These are phyloP conservation scores for Biscogniauxia sp. DNA, from an alignment of 2,329 filamentous ascomycete species.

Conservation along the genomic window DNA sequence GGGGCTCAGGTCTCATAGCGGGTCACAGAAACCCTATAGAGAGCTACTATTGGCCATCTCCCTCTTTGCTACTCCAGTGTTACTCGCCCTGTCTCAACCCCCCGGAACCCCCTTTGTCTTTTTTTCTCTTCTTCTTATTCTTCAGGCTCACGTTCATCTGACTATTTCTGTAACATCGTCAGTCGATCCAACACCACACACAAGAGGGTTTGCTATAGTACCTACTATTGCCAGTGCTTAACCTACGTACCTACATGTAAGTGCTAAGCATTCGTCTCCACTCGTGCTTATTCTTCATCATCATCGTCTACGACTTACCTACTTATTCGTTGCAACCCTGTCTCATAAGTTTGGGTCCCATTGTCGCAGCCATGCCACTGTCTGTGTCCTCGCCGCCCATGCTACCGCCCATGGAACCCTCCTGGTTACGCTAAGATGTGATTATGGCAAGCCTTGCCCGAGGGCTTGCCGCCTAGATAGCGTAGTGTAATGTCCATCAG, in stretches of 20 bases:
- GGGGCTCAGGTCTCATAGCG: background rate
- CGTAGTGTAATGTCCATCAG: background rate
- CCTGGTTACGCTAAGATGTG: background rate
- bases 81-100: conserved; percentile 24
- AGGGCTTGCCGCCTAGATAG: background rate
- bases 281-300: background rate
- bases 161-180: conserved; percentile 37
- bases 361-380: background rate
- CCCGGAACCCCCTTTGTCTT: conserved; percentile 26
- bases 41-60: conserved; percentile 15
- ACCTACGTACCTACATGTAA: too few species aligned
- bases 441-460: background rate
- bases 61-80: conserved; percentile 1
- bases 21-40: conserved; percentile 3
- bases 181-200: conserved; percentile 39
- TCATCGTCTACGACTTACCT: background rate
- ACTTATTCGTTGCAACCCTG: background rate
- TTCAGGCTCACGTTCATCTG: conserved; percentile 15
- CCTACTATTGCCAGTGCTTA: conserved; percentile 7
- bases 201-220: conserved; percentile 8
- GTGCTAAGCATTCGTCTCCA: conserved; percentile 2
- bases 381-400: background rate
- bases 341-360: background rate
- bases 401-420: background rate
- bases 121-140: background rate